These are phyloP conservation scores for Priceomyces melissophilus DNA, from an alignment of 805 yeast species.

Conservation along the genomic window DNA sequence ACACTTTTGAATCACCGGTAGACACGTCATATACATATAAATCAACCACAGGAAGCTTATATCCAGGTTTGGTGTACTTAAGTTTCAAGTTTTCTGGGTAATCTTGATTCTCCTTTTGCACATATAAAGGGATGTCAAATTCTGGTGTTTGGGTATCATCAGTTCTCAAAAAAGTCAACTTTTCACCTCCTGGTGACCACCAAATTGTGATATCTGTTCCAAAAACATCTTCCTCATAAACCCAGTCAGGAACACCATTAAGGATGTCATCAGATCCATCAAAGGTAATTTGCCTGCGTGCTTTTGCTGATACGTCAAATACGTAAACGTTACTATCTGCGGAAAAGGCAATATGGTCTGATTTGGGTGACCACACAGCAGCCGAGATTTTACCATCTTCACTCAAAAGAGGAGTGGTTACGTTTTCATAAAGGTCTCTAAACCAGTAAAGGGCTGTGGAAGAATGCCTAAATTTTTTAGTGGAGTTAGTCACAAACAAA, in stretches of 20 bases:
- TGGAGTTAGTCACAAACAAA: conserved; percentile 56
- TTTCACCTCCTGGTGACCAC: conserved; percentile 68
- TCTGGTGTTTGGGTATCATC: conserved; percentile 59
- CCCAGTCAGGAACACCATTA: conserved; percentile 81
- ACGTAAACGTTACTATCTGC: conserved; percentile 53
- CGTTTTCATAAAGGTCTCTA: conserved; percentile 42
- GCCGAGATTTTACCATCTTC: conserved; percentile 37
- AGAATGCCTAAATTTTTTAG: conserved; percentile 73
- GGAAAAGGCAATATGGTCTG: conserved; percentile 54
- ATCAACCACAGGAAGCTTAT: conserved; percentile 51
- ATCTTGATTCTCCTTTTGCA: conserved; percentile 28
- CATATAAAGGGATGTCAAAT: conserved; percentile 51
- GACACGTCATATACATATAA: conserved; percentile 41
- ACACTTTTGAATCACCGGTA: conserved; percentile 13
- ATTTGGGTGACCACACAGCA: conserved; percentile 61
- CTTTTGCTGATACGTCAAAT: conserved; percentile 30
- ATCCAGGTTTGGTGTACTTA: conserved; percentile 73
- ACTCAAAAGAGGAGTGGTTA: conserved; percentile 22
- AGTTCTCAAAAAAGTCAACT: conserved; percentile 50
- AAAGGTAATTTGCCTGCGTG: conserved; percentile 34
- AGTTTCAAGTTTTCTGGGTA: conserved; percentile 47
- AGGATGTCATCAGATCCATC: conserved; percentile 53
- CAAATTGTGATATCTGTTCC: conserved; percentile 57
- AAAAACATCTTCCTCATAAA: conserved; percentile 77
- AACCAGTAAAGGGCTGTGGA: conserved; percentile 60